Base-by-base conservation (phyloP, 345 rosid species). In the Populus simonii region DNA sequence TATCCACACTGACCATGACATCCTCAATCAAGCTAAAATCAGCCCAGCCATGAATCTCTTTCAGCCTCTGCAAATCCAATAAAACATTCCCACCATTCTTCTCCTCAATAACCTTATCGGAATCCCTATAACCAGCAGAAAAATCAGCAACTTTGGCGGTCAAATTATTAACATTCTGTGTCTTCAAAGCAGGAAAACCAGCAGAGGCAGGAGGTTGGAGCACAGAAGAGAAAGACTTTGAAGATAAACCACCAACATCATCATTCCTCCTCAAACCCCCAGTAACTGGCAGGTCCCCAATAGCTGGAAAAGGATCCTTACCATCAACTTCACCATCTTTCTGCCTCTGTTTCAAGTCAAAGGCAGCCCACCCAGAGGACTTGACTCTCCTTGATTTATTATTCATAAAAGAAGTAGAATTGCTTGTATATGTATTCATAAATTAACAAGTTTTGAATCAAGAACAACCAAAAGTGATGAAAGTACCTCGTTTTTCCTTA, bases 311-410 rank as follows among this genome's bases (percentile, higher is more conserved):
- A 38, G 94, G 90, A 73, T 93, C 97, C 3, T 81, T 80, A 38
- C 70, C 82, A 62, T 66, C 67, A 55, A 66, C 47, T 41, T 84
- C 78, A 81, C 81, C 85, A 70, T 85, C 90, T 73, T 85, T 85
- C 80, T 85, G 90, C 51, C 81, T 87, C 75, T 90, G 90, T 88
- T 89, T 88, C 61, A 86, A 91, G 83, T 86, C 87, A 85, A 93
- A 89, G 65, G 99, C 95, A 83, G 97, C 89, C 99, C 99, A 96
- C 70, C 98, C 97, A 31, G 90, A 82, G 67, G 91, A 75, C 84
- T 88, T 91, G 35, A 47, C 53, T 47, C 53, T 47, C 53, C 53
- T 47, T 3, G 53, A 47, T 47, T 47, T 47, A 15, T 47, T 47
- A 47, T 47, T 47, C 53, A 47, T 47, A 3, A 47, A 47, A 15